phyloP scores from a whole-genome alignment of 108 stramenopile genomes.

The Cyclotella atomus region DNA sequence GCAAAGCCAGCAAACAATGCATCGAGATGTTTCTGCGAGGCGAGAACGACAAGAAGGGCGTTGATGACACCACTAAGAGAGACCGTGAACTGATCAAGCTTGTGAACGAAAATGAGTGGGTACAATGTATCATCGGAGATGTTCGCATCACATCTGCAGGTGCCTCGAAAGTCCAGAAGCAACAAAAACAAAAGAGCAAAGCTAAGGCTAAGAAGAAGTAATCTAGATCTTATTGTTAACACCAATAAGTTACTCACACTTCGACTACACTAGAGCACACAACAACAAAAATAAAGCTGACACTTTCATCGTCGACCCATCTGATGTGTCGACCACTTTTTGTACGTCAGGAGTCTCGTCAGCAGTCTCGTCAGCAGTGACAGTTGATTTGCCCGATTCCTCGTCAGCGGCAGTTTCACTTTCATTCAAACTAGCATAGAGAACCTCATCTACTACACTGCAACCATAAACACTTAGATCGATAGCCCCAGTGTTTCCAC shows the following conservation, averaged over 20 bases:
- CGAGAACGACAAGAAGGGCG: slow-evolving; percentile 28
- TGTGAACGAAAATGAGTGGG: slow-evolving; percentile 85
- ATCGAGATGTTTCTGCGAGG: slow-evolving; percentile 74
- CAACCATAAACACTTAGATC: slow-evolving; percentile 20
- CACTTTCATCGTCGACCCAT: too few species aligned
- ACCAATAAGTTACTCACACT: not conserved
- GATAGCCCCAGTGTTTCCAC: slow-evolving; percentile 22
- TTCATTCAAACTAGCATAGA: not conserved
- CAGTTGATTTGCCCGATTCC: not conserved
- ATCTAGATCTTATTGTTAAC: not conserved
- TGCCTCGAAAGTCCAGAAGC: slow-evolving; percentile 72
- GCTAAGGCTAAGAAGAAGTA: slow-evolving; percentile 42
- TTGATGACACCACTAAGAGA: slow-evolving; percentile 51
- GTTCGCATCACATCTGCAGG: slow-evolving; percentile 86
- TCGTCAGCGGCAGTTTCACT: not conserved
- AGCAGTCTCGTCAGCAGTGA: not conserved
- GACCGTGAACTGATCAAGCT: slow-evolving; percentile 76
- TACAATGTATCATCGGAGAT: slow-evolving; percentile 78
- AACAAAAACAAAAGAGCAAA: slow-evolving; percentile 54
- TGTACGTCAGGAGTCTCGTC: too few species aligned
- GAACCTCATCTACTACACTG: not conserved
- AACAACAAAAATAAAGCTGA: too few species aligned
- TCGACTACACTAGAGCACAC: not conserved
- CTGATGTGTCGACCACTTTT: too few species aligned
- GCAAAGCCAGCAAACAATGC: slow-evolving; percentile 87